Base-by-base conservation (phyloP, 2,329 filamentous ascomycete genomes). In the Pseudogymnoascus sp. region DNA sequence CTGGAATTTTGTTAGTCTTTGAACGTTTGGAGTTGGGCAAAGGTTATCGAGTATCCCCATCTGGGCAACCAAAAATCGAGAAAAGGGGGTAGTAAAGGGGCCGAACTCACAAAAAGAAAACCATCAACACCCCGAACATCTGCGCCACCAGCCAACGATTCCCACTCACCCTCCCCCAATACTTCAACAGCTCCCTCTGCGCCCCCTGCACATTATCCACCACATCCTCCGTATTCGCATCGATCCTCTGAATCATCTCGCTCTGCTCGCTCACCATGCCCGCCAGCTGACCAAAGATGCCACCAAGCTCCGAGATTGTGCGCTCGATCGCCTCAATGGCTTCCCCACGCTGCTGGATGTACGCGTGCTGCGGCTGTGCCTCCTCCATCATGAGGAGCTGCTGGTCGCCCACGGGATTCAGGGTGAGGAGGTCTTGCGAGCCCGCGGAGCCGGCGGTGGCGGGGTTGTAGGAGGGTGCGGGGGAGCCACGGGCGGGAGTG, bases 121-220 rank as follows among this genome's bases (percentile, higher is more conserved):
- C 92, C 92, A 97, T 97, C 68, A 97, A 76, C 58, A 97, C 90
- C 63, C 93, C 86, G 74, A 89, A 89, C 86, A 89, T 89, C 78
- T 88, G 90, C 43, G 91, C 91, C 68, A 97, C 87, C 65, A 99
- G 77, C 94, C 93, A 97, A 65, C 94, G 82, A 77, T 99, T 99
- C 64, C 92, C 91, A 61, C 91, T 94, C 28, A 97, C 92, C 39
- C 92, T 83, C 28, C 85, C 88, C 93, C 94, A 99, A 76, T 97
- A 99, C 74, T 97, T 97, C 76, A 99, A 84, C 70, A 99, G 74
- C 75, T 99, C 93, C 65, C 92, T 82, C 73, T 99, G 94, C 5
- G 94, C 94, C 16, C 94, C 94, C 70, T 96, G 85, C n/a, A 99
- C 93, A 69, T 99, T 99, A 70, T 97, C 93, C 60, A 99, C 93